A percentile compares a stretch with the other conserved stretches of the same genome.
Evolutionary conservation across 139 green algal genomes (phyloP).

Genomic region (Chlamydomonas incerta): DNA sequence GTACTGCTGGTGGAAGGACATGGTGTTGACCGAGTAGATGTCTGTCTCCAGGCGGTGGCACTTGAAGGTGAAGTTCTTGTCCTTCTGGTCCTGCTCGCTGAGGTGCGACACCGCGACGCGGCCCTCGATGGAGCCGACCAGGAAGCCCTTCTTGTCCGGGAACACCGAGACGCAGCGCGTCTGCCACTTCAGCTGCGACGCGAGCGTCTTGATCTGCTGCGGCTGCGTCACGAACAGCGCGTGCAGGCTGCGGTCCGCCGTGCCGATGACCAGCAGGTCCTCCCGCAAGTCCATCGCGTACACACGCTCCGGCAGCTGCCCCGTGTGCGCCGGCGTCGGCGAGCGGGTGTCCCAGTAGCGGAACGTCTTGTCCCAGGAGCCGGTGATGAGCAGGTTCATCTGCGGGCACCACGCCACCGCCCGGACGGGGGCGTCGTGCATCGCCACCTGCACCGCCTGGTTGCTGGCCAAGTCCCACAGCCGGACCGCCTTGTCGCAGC

Average conservation of each 20-base stretch:
- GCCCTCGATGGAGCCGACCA: constrained; percentile 94
- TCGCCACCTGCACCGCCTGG: constrained; percentile 82
- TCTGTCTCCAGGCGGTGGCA: constrained; percentile 88
- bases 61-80: constrained; percentile 83
- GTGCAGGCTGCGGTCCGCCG: constrained; percentile 81
- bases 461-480: constrained; percentile 95
- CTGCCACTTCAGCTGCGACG: constrained; percentile 97
- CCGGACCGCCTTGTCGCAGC: constrained; percentile 94
- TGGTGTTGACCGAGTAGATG: constrained; percentile 96
- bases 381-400: constrained; percentile 87
- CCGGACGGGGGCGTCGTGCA: constrained; percentile 89
- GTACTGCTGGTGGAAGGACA: constrained; percentile 91
- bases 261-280: constrained; percentile 82
- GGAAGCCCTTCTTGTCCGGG: constrained; percentile 91
- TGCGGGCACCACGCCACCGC: constrained; percentile 62
- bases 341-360: constrained; percentile 62
- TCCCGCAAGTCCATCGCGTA: constrained; percentile 92
- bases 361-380: constrained; percentile 81
- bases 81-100: constrained; percentile 74
- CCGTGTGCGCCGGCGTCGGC: constrained; percentile 42
- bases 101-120: constrained; percentile 98
- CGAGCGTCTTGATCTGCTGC: constrained; percentile 84
- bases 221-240: constrained; percentile 73
- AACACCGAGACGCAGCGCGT: constrained; percentile 92
- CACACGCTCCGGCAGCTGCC: constrained; percentile 83